A percentile compares a stretch with the other conserved stretches of the same genome.
Evolutionary conservation across 495 filamentous ascomycete genomes (phyloP).

Genomic region (Xylaria venustula): DNA sequence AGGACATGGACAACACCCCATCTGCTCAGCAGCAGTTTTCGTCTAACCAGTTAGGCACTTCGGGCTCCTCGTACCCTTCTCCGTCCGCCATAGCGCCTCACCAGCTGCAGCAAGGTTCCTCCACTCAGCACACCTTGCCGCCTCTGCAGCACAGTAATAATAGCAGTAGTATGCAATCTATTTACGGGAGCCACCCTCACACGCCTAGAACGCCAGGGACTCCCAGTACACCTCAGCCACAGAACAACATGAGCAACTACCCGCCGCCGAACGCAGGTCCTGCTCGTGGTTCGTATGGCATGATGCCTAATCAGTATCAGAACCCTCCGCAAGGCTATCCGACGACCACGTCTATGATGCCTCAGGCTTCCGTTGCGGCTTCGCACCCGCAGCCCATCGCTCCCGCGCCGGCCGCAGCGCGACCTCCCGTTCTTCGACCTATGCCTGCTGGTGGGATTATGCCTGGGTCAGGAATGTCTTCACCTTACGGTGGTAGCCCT

Average conservation of each 20-base stretch:
- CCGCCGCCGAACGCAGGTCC: conserved; percentile 56
- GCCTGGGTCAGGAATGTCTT: conserved; percentile 46
- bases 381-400: conserved; percentile 71
- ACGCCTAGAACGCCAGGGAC: conserved; percentile 62
- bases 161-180: conserved; percentile 58
- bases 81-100: conserved; percentile 59
- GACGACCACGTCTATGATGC: conserved; percentile 61
- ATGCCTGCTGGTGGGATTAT: conserved; percentile 64
- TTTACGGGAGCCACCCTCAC: conserved; percentile 62
- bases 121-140: conserved; percentile 64
- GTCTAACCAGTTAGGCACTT: conserved; percentile 34
- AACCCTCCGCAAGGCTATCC: conserved; percentile 58
- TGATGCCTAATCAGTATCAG: conserved; percentile 51
- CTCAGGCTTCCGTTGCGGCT: conserved; percentile 62
- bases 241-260: conserved; percentile 60
- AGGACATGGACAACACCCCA: conserved; percentile 35
- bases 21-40: conserved; percentile 30
- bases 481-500: conserved; percentile 49
- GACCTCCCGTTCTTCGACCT: conserved; percentile 54
- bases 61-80: conserved; percentile 37
- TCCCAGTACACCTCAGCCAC: conserved; percentile 60
- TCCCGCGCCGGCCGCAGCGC: conserved; percentile 62
- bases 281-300: conserved; percentile 49
- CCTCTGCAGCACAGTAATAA: conserved; percentile 65
- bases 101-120: conserved; percentile 57